Evolutionary conservation across 2,329 filamentous ascomycete species (phyloP).

Genomic region (Fusarium heterosporum): DNA sequence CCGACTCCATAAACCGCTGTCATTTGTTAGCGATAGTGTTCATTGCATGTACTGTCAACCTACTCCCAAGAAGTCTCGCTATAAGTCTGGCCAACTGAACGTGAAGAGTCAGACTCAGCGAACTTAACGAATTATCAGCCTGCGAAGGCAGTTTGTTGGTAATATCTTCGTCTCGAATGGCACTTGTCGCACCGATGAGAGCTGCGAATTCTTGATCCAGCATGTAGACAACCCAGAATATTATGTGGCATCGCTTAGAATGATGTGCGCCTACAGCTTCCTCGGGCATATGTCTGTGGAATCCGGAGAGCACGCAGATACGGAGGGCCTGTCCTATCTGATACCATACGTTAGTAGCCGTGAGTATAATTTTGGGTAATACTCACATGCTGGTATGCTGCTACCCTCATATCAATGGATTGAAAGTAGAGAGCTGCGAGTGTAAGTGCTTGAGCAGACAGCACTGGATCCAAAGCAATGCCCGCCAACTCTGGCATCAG

Average conservation of each 20-base stretch:
- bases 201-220: conserved; percentile 46
- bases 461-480: conserved; percentile 38
- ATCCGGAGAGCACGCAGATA: conserved; percentile 50
- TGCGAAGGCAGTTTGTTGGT: conserved; percentile 47
- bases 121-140: conserved; percentile 45
- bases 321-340: conserved; percentile 51
- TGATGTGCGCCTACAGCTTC: conserved; percentile 39
- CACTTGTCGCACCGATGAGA: conserved; percentile 46
- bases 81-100: conserved; percentile 46
- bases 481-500: conserved; percentile 52
- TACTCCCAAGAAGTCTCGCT: conserved; percentile 40
- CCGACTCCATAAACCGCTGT: conserved; percentile 47
- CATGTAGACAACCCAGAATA: conserved; percentile 51
- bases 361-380: too few species aligned
- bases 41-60: accelerated
- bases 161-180: conserved; percentile 48
- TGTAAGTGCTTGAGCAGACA: conserved; percentile 48
- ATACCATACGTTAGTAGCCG: too few species aligned
- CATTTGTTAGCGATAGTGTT: neutral
- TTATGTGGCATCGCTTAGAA: conserved; percentile 46
- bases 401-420: conserved; percentile 55
- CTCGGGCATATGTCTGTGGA: conserved; percentile 45
- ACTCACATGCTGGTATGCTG: conserved; percentile 55
- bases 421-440: conserved; percentile 55
- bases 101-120: conserved; percentile 43